Conservation (phyloP, 306 rosid genomes). For the Citrullus mucosospermus region DNA sequence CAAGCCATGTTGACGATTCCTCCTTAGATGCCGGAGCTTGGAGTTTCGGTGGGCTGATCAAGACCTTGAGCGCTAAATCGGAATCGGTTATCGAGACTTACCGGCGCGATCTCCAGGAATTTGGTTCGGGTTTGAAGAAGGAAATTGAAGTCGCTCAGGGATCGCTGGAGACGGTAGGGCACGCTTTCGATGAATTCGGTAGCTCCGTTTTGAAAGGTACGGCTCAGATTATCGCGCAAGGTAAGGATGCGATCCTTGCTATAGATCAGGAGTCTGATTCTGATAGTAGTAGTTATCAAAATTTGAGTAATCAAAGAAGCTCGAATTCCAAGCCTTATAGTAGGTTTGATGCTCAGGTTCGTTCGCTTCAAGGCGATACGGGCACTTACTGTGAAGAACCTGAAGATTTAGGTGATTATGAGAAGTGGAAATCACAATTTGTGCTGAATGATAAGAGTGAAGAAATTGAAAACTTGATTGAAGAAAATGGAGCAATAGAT, state of each 20-base stretch:
- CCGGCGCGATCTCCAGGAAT: constrained; percentile 79
- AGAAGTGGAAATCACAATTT: constrained; percentile 45
- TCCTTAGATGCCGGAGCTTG: constrained; percentile 20
- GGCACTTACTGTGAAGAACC: constrained; percentile 53
- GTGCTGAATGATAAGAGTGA: constrained; percentile 33
- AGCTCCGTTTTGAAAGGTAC: constrained; percentile 68
- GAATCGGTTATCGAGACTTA: constrained; percentile 80
- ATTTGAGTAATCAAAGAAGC: constrained; percentile 17
- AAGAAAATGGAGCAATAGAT: constrained; percentile 42
- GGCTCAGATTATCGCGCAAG: constrained; percentile 65
- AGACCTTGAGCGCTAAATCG: constrained; percentile 48
- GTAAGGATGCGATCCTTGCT: constrained; percentile 53
- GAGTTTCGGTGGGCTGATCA: constrained; percentile 70
- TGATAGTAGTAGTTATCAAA: constrained; percentile 15
- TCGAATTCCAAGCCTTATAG: constrained; percentile 40
- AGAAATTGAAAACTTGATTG: constrained; percentile 40
- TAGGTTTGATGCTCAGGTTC: constrained; percentile 64
- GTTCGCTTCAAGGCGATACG: constrained; percentile 45
- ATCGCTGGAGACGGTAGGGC: constrained; percentile 55
- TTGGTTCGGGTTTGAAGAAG: constrained; percentile 54
- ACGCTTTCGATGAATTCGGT: constrained; percentile 58
- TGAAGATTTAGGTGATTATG: constrained; percentile 54
- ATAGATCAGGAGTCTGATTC: constrained; percentile 50
- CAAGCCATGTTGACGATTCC: neutral
- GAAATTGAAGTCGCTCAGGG: constrained; percentile 90